These are phyloP conservation scores for Cephaloascus albidus DNA, from an alignment of 805 yeast genomes.

Conservation along the genomic window DNA sequence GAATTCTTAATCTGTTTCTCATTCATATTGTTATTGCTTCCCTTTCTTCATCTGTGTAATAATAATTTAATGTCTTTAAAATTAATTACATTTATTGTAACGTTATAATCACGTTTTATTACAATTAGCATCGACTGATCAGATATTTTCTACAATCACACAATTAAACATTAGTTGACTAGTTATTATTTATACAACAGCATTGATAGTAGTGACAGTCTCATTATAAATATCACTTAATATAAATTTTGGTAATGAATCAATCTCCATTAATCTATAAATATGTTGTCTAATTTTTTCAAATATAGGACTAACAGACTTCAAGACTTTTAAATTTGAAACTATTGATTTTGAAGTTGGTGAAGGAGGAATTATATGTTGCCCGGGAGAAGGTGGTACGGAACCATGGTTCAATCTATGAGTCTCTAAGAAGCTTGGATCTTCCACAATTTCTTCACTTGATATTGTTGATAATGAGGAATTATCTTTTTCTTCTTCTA, in stretches of 20 bases:
- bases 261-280: slow-evolving; percentile 55
- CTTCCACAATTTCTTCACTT: background rate
- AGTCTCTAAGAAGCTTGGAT: background rate
- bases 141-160: no score
- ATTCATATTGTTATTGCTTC: no score
- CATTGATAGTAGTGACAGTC: slow-evolving; percentile 6
- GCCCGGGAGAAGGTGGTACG: no score
- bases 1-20: no score
- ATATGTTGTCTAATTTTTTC: slow-evolving; percentile 40
- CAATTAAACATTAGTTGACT: no score
- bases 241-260: slow-evolving; percentile 66
- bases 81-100: no score
- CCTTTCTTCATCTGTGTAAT: no score
- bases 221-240: slow-evolving; percentile 13
- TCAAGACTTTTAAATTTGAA: slow-evolving; percentile 23
- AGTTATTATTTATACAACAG: background rate
- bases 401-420: background rate
- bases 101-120: no score
- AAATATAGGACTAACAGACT: slow-evolving; percentile 30
- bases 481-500: background rate
- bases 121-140: no score
- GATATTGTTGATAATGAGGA: background rate
- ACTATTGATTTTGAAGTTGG: slow-evolving; percentile 23
- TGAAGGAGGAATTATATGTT: slow-evolving; percentile 1
- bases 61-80: no score